Conservation (phyloP, 2,329 filamentous ascomycete species). For the Arthrobotrys musiformis region DNA sequence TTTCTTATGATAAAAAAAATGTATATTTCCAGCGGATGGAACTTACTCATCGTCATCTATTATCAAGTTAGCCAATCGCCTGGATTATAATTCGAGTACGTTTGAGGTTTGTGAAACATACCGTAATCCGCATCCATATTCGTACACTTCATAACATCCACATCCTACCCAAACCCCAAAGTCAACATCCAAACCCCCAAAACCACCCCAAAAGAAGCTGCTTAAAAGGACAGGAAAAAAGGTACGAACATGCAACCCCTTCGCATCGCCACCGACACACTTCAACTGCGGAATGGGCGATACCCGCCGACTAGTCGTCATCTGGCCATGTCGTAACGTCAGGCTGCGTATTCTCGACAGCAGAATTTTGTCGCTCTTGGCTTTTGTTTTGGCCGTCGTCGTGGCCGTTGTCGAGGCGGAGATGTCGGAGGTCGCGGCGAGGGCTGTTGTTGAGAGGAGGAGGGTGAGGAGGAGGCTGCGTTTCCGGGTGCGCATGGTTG, state of each 20-base stretch:
- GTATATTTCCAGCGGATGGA: neutral
- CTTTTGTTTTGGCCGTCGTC: constrained; percentile 53
- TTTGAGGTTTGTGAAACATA: constrained; percentile 69
- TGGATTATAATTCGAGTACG: neutral
- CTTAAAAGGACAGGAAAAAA: neutral
- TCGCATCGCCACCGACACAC: constrained; percentile 53
- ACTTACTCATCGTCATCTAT: constrained; percentile 54
- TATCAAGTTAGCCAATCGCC: constrained; percentile 16
- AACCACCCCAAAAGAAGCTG: neutral
- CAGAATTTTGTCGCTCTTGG: constrained; percentile 54
- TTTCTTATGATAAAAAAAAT: too few species aligned
- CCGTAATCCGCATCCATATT: constrained; percentile 86
- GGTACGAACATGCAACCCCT: constrained; percentile 43
- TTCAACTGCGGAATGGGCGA: constrained; percentile 53
- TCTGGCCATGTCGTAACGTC: constrained; percentile 45
- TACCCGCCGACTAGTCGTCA: constrained; percentile 51
- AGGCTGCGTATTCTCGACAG: constrained; percentile 49
- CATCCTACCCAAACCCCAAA: constrained; percentile 69
- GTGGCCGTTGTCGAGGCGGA: constrained; percentile 50
- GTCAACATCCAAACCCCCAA: neutral
- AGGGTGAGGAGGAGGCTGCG: constrained; percentile 23
- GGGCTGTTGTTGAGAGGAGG: constrained; percentile 4
- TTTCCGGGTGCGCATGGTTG: constrained; percentile 41
- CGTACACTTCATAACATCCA: constrained; percentile 87
- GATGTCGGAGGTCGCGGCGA: constrained; percentile 9